Evolutionary conservation across 306 rosid genomes (phyloP).

Genomic region (Phaseolus lunatus): DNA sequence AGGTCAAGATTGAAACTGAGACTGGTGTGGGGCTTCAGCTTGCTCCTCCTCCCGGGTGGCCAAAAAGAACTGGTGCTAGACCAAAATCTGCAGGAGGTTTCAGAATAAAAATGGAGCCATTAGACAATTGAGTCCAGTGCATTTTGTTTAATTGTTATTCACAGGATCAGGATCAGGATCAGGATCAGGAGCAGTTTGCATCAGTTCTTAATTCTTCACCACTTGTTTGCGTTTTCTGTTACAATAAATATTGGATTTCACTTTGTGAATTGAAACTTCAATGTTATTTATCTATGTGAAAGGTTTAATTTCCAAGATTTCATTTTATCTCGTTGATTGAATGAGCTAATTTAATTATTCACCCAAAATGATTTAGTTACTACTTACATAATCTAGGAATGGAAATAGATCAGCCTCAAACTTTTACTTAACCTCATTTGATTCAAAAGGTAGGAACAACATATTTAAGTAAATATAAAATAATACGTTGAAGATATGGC

Average conservation of each 20-base stretch:
- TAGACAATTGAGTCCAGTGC: not conserved
- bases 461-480: too few relatives aligned
- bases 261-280: too few relatives aligned
- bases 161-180: not conserved
- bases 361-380: too few relatives aligned
- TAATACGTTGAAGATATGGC: too few relatives aligned
- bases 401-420: too few relatives aligned
- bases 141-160: not conserved
- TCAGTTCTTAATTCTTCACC: not conserved
- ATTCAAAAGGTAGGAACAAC: too few relatives aligned
- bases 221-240: not conserved
- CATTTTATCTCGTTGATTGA: too few relatives aligned
- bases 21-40: not conserved
- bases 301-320: too few relatives aligned
- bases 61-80: not conserved
- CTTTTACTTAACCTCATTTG: too few relatives aligned
- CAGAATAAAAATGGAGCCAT: not conserved
- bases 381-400: too few relatives aligned
- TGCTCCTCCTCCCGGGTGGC: slow-evolving; percentile 19
- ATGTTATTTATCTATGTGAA: too few relatives aligned
- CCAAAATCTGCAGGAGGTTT: not conserved
- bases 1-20: not conserved
- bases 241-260: not conserved
- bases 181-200: not conserved
- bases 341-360: too few relatives aligned